Percentiles rank a stretch among this genome's conserved stretches.
phyloP scores from a whole-genome alignment of 345 rosid species.

The Eucalyptus camaldulensis region DNA sequence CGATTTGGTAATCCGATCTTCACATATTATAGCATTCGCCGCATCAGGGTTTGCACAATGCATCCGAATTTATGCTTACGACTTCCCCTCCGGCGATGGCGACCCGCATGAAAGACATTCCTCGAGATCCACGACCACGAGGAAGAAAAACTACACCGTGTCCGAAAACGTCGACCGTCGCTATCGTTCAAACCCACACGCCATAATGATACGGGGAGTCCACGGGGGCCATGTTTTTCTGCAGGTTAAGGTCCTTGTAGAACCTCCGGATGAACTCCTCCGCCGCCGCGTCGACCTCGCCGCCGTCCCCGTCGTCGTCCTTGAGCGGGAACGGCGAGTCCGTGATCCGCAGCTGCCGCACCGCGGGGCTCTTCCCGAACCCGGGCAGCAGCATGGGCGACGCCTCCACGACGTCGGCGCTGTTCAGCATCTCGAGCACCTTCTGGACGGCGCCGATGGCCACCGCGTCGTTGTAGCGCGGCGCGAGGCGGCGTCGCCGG shows the following conservation, averaged over 20 bases:
- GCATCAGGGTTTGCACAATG: not conserved
- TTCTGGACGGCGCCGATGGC: conserved; percentile 47
- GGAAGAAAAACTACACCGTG: not conserved
- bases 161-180: not conserved
- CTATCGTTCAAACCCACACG: conserved; percentile 9
- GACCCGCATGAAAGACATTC: not conserved
- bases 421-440: conserved; percentile 60
- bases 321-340: conserved; percentile 75
- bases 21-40: not conserved
- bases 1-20: not conserved
- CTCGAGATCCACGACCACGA: not conserved
- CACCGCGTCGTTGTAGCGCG: conserved; percentile 31
- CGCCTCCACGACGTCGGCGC: conserved; percentile 8
- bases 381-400: conserved; percentile 33
- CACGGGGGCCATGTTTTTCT: conserved; percentile 24
- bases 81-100: not conserved
- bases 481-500: conserved; percentile 9
- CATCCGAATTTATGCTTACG: not conserved
- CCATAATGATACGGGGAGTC: conserved; percentile 41
- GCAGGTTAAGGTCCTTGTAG: conserved; percentile 49
- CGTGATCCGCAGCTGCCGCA: conserved; percentile 51
- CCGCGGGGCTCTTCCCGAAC: conserved; percentile 57
- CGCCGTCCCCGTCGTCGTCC: conserved; percentile 26
- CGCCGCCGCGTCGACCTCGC: conserved; percentile 64
- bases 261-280: conserved; percentile 86